These are phyloP conservation scores for Cladophialophora chaetospira DNA, from an alignment of 2,329 filamentous ascomycete species.

Conservation along the genomic window DNA sequence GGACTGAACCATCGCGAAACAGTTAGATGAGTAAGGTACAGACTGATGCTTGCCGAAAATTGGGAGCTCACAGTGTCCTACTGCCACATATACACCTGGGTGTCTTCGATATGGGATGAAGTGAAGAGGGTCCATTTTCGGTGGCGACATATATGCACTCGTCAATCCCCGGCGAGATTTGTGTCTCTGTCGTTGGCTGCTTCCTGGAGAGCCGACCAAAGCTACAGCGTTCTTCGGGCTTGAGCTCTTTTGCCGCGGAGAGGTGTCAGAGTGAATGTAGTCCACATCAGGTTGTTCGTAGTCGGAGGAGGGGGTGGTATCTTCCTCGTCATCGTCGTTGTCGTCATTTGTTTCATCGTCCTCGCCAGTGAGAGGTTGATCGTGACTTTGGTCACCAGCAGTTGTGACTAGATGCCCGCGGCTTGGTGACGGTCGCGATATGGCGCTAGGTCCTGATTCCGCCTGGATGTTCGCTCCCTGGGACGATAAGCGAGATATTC, in stretches of 20 bases:
- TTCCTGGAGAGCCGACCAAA: neutral
- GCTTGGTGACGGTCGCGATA: too few species aligned
- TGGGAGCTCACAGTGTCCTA: neutral
- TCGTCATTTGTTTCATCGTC: too few species aligned
- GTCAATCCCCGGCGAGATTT: neutral
- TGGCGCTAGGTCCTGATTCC: neutral
- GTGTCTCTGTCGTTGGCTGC: neutral
- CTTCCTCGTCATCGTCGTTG: too few species aligned
- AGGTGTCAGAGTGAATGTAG: too few species aligned
- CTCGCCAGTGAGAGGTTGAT: too few species aligned
- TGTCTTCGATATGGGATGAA: neutral
- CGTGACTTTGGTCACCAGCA: too few species aligned
- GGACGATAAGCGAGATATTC: neutral
- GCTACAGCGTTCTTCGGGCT: neutral
- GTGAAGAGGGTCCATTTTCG: neutral
- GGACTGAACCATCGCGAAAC: neutral
- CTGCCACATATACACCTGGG: neutral
- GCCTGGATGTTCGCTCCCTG: neutral
- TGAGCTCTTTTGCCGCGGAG: neutral
- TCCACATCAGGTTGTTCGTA: too few species aligned
- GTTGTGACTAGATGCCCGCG: too few species aligned
- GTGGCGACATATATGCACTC: neutral
- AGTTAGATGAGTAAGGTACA: neutral
- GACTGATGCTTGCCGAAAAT: neutral
- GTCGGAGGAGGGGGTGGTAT: too few species aligned